These are phyloP conservation scores for Pseudocercospora ulei DNA, from an alignment of 2,329 filamentous ascomycete genomes.

Conservation along the genomic window DNA sequence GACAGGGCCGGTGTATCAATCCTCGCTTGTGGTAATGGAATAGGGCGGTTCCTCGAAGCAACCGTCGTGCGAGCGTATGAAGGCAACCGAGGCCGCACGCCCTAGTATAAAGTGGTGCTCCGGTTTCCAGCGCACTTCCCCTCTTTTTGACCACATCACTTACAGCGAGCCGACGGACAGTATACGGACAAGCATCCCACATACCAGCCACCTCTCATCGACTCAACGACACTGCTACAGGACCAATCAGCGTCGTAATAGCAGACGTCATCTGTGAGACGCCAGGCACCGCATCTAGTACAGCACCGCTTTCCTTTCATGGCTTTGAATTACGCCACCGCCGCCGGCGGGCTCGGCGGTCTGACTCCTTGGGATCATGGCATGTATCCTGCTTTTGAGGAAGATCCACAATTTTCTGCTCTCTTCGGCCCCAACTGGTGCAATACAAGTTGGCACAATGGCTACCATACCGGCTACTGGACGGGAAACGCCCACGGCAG, in stretches of 20 bases:
- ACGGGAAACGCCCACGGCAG: neutral
- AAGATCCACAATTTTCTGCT: too few relatives aligned
- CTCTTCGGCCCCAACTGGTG: too few relatives aligned
- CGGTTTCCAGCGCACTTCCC: neutral
- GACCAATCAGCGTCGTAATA: neutral
- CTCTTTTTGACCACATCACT: neutral
- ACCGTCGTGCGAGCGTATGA: neutral
- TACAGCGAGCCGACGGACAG: neutral
- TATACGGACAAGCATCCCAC: too few relatives aligned
- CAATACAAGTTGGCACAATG: neutral
- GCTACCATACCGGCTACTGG: neutral
- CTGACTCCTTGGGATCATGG: constrained; percentile 2
- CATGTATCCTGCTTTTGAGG: too few relatives aligned
- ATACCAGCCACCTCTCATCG: neutral
- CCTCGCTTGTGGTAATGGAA: too few relatives aligned
- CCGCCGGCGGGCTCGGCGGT: neutral
- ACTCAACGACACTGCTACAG: neutral
- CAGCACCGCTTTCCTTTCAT: too few relatives aligned
- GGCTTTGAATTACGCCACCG: too few relatives aligned
- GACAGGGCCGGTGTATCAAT: too few relatives aligned
- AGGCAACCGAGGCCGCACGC: constrained; percentile 4
- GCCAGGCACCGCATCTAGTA: neutral
- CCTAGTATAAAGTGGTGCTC: neutral
- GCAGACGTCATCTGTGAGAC: neutral
- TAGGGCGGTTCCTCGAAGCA: neutral